These are phyloP conservation scores for Chlorophyllum brunneum DNA, from an alignment of 768 basidiomycete species.

Conservation along the genomic window DNA sequence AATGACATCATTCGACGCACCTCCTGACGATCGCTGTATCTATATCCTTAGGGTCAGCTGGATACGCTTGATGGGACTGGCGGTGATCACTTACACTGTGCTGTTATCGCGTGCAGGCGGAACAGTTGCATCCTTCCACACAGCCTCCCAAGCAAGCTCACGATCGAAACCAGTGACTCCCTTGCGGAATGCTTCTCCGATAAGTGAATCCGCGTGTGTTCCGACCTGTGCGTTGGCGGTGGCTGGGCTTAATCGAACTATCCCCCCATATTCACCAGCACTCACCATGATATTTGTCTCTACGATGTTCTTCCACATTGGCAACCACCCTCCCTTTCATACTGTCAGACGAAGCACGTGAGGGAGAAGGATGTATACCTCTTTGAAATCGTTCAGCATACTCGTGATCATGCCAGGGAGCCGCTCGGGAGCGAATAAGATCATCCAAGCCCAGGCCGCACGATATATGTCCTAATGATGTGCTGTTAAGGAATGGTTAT, in stretches of 20 bases:
- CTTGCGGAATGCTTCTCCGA: constrained; percentile 68
- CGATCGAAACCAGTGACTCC: constrained; percentile 60
- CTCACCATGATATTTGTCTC: constrained; percentile 77
- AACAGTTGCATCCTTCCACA: constrained; percentile 67
- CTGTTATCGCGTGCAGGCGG: constrained; percentile 53
- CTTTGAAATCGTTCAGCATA: constrained; percentile 74
- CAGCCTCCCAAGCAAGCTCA: constrained; percentile 65
- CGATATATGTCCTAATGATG: constrained; percentile 64
- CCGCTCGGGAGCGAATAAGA: constrained; percentile 73
- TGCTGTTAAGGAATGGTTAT: too few species aligned
- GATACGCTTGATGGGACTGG: too few species aligned
- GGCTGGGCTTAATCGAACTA: constrained; percentile 21
- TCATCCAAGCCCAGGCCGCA: constrained; percentile 74
- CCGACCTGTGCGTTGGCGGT: constrained; percentile 44
- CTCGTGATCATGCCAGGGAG: constrained; percentile 70
- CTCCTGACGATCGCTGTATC: constrained; percentile 60
- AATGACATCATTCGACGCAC: constrained; percentile 23
- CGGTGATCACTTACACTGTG: too few species aligned
- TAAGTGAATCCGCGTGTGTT: constrained; percentile 74
- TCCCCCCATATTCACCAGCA: neutral
- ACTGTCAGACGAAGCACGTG: neutral
- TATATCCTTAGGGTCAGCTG: too few species aligned
- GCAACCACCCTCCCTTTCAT: constrained; percentile 67
- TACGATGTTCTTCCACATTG: constrained; percentile 88
- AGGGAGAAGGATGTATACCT: constrained; percentile 30